Conservation (phyloP, 2,329 filamentous ascomycete species). For the Penicillium sp. region DNA sequence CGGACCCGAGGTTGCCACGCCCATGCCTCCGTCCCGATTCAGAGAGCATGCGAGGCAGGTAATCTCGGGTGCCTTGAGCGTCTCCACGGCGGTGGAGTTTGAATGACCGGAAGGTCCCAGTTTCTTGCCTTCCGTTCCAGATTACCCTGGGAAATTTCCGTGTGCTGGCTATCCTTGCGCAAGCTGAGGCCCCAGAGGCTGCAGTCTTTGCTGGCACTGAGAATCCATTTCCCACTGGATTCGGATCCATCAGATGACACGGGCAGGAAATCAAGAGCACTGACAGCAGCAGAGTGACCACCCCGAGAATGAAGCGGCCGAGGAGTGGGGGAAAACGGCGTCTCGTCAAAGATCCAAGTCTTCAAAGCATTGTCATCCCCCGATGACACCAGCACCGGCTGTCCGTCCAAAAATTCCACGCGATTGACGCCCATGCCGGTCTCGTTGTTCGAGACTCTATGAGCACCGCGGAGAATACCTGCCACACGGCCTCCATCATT, state of each 20-base stretch:
- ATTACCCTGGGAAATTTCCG: conserved; percentile 85
- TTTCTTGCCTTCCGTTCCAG: conserved; percentile 88
- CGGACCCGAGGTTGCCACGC: conserved; percentile 68
- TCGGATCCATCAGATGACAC: conserved; percentile 86
- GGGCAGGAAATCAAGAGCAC: conserved; percentile 76
- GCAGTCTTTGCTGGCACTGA: conserved; percentile 82
- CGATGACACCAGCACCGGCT: conserved; percentile 83
- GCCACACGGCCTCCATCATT: conserved; percentile 82
- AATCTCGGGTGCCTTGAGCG: conserved; percentile 83
- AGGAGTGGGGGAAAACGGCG: conserved; percentile 80
- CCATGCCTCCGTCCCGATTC: conserved; percentile 92
- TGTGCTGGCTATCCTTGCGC: conserved; percentile 86
- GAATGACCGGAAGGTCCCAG: conserved; percentile 19
- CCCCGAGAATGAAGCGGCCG: conserved; percentile 78
- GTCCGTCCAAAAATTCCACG: conserved; percentile 81
- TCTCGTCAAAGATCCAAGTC: conserved; percentile 94
- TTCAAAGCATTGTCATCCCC: conserved; percentile 90
- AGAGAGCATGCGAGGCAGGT: conserved; percentile 86
- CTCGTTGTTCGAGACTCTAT: conserved; percentile 57
- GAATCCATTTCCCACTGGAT: conserved; percentile 82
- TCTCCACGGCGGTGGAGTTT: conserved; percentile 9
- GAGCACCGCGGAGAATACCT: conserved; percentile 80
- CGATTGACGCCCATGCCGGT: conserved; percentile 72
- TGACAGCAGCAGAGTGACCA: conserved; percentile 83
- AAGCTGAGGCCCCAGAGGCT: conserved; percentile 97